Conservation (phyloP, 208 protist genomes). For the Jaenimonas drosophilae region DNA sequence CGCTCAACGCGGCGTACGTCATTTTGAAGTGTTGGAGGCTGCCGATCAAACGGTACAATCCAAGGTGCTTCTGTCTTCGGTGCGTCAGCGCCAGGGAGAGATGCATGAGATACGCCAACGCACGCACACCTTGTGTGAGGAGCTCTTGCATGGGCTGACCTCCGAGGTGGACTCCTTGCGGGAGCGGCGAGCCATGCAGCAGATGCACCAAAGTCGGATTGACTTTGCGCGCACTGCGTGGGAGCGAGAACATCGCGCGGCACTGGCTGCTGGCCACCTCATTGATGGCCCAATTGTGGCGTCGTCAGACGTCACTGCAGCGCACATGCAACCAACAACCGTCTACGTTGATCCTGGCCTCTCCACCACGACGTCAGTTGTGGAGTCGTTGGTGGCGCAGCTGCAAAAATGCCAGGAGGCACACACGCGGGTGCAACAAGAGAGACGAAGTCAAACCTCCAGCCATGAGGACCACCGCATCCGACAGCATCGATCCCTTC, state of each 20-base stretch:
- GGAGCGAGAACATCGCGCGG: slow-evolving; percentile 47
- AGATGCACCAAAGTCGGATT: slow-evolving; percentile 28
- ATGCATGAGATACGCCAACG: slow-evolving; percentile 6
- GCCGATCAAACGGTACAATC: background rate
- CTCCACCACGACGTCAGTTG: slow-evolving; percentile 14
- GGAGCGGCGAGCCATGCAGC: slow-evolving; percentile 26
- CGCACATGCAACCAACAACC: background rate
- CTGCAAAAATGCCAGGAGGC: slow-evolving; percentile 4
- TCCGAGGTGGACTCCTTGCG: slow-evolving; percentile 30
- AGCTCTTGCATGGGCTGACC: slow-evolving; percentile 9
- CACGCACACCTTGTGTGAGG: slow-evolving; percentile 15
- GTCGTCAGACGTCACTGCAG: slow-evolving; percentile 2
- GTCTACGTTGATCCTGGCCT: slow-evolving; percentile 20
- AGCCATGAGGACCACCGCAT: background rate
- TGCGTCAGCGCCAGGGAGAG: slow-evolving; percentile 11
- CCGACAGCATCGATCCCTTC: background rate
- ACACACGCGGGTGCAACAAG: background rate
- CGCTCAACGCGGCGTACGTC: too few species aligned
- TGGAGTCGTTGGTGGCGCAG: slow-evolving; percentile 19
- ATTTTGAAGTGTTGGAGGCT: too few species aligned
- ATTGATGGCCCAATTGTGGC: slow-evolving; percentile 11
- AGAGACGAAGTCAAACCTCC: background rate
- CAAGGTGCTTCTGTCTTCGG: slow-evolving; percentile 8
- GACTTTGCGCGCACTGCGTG: slow-evolving; percentile 33
- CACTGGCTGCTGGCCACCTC: slow-evolving; percentile 22